Evolutionary conservation across 768 basidiomycete species (phyloP), one percentile per base, ranked within the genome.

Genomic region (Rubroboletus satanas): DNA sequence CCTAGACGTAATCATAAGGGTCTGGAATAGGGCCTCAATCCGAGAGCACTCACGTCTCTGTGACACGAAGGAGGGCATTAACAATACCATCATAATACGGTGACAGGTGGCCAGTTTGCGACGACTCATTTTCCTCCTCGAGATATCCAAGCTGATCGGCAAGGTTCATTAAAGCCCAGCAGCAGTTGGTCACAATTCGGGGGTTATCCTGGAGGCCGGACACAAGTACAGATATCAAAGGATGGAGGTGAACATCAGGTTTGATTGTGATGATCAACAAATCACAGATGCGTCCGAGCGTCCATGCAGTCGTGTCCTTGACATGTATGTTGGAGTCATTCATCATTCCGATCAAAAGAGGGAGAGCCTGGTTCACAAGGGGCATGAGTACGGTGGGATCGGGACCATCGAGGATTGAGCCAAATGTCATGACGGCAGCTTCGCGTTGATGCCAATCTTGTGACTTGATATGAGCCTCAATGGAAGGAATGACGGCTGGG

Each of bases 221-320:
- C 11, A 98, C 92, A 47, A 98, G 79, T 8, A 90, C 93, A 10
- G 85, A 79, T 53, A 98, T 76, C 51, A 99, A 78, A 9, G 85
- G 81, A 57, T 90, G 87, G 9, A 99, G 77, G 69, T 97, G 93
- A 2, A 88, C 81, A 60, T 95, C 92, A 2, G 90, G 87, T 65
- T 94, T 90, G 75, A 99, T 94, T 17, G 86, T 83, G 45, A 80
- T 73, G 62, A 95, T 84, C 61, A 98, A 77, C 53, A 92, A 74
- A 65, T 98, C 97, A 66, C 93, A 96, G 60, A 99, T 96, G 38
- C 93, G 80, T 18, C 95, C 95, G 14, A 99, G 79, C 1, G 97
- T 98, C 96, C 96, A 99, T 3, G 97, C 95, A 28, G 92, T 93
- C 1, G 94, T 96, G 70, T 98, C 97, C 73, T 95, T 92, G 62